Evolutionary conservation across 192 early-diverging fungal species (phyloP).

Genomic region (Chytriomyces sp.): DNA sequence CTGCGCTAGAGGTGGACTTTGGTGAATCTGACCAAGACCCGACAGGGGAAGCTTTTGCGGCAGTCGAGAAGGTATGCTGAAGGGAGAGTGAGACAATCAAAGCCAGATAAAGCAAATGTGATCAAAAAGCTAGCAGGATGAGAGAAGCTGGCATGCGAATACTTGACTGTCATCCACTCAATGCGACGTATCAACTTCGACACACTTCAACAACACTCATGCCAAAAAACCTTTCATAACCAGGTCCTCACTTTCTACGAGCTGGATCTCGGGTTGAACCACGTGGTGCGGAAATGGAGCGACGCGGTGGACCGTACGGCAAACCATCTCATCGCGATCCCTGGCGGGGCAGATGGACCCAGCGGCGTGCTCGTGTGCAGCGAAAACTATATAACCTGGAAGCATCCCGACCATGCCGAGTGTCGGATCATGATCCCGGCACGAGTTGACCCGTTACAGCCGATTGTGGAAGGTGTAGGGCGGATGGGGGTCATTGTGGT

Average conservation of each 20-base stretch:
- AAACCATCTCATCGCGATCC: conserved; percentile 82
- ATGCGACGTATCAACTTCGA: too few species aligned
- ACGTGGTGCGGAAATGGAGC: conserved; percentile 97
- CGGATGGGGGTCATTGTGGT: conserved; percentile 75
- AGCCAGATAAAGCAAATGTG: too few species aligned
- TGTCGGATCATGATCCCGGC: conserved; percentile 80
- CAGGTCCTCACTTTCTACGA: conserved; percentile 91
- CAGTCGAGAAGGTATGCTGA: conserved; percentile 68
- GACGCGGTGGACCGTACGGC: conserved; percentile 72
- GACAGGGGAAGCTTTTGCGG: conserved; percentile 67
- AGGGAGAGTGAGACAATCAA: background rate
- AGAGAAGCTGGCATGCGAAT: too few species aligned
- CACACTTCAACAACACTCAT: too few species aligned
- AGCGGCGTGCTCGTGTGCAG: conserved; percentile 96
- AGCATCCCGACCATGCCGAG: conserved; percentile 68
- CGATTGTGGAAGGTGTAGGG: conserved; percentile 37
- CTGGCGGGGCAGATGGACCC: conserved; percentile 92
- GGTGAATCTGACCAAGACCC: conserved; percentile 79
- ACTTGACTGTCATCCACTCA: too few species aligned
- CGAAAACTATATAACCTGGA: conserved; percentile 85
- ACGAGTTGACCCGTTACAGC: conserved; percentile 67
- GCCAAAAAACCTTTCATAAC: background rate
- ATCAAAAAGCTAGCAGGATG: too few species aligned
- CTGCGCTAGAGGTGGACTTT: conserved; percentile 86
- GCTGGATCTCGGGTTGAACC: conserved; percentile 97